phyloP scores from a whole-genome alignment of 352 stramenopile genomes.

The Halophytophthora polymorphica region DNA sequence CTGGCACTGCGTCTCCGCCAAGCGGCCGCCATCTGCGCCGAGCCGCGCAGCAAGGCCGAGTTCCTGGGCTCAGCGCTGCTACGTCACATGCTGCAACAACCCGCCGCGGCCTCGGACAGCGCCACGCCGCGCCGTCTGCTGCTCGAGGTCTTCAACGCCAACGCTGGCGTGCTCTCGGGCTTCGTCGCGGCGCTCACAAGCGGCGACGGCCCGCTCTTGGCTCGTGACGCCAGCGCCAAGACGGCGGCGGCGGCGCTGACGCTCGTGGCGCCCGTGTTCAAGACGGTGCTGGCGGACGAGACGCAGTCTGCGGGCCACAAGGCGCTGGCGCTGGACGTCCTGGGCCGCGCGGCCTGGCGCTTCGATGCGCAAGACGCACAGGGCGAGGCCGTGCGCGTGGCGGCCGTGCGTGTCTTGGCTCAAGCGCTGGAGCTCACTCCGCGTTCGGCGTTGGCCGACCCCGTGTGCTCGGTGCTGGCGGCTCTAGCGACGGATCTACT shows the following conservation, averaged over 20 bases:
- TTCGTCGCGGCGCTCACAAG: slow-evolving; percentile 34
- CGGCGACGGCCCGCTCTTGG: slow-evolving; percentile 12
- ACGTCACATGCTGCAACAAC: slow-evolving; percentile 17
- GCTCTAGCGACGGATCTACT: slow-evolving; percentile 41
- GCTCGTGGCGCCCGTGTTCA: slow-evolving; percentile 28
- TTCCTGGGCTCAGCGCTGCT: slow-evolving; percentile 45
- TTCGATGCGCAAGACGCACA: slow-evolving; percentile 11
- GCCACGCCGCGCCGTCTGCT: slow-evolving; percentile 12
- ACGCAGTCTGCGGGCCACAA: slow-evolving; percentile 22
- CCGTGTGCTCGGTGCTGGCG: slow-evolving; percentile 35
- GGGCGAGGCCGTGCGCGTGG: slow-evolving; percentile 2
- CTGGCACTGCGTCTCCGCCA: slow-evolving; percentile 32
- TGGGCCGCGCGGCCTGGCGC: slow-evolving; percentile 47
- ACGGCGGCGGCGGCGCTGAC: slow-evolving; percentile 12
- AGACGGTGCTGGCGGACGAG: slow-evolving; percentile 30
- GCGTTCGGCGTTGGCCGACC: slow-evolving; percentile 11
- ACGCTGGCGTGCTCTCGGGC: slow-evolving; percentile 29
- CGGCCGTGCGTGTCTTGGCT: slow-evolving; percentile 22
- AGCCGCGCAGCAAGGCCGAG: slow-evolving; percentile 46
- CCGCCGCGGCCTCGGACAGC: slow-evolving; percentile 9
- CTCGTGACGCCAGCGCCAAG: background rate
- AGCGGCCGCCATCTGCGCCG: slow-evolving; percentile 36
- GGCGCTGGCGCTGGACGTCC: slow-evolving; percentile 29
- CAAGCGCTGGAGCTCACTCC: slow-evolving; percentile 35
- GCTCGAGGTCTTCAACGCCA: slow-evolving; percentile 40